Evolutionary conservation across 2,329 filamentous ascomycete genomes (phyloP), one percentile per base, ranked within the genome.

Genomic region (Epichloe gansuensis): DNA sequence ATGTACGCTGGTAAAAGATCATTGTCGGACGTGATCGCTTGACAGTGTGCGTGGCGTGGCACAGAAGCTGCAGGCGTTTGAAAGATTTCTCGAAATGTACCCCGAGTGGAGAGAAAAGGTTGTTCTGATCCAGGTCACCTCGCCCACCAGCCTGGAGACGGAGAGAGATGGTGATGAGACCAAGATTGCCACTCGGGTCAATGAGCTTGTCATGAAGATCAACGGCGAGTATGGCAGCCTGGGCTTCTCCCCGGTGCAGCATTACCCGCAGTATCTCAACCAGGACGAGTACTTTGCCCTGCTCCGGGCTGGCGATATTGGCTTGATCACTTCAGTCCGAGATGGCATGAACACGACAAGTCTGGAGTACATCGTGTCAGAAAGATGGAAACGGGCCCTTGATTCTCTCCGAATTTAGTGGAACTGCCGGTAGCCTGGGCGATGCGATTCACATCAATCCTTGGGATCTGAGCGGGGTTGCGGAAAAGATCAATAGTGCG

Each of bases 331-430:
- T 6, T 95, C 89, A 60, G 91, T 97, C 23, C 83, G 91, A 55
- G 93, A 97, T 67, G 91, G 91, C 54, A 96, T 97, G 91, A 97
- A 96, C 73, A 96, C 91, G 0, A 95, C 91, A 21, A 94, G 89
- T 65, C 75, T 97, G 60, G 93, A 97, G 69, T 97, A 96, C 65
- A 83, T 97, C 53, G 80, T 95, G 54, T 95, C 91, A 97, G 69
- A 86, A 88, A 62, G 85, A 93, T 57, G 84, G 83, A 53, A 83
- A 91, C 60, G 88, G 91, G 1, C 91, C 91, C 2, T 74, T 97
- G 46, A 96, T 97, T 59, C 80, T 97, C 25, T 97, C 93, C 13
- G 91, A 97, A 67, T 97, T 97, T 68, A 96, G 91, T 57, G 91
- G 91, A 54, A 96, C 91, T 1, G 90, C 91, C 35, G 88, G 88